These are phyloP conservation scores for Dictyostelium firmibasis DNA, from an alignment of 78 protist genomes.

Conservation along the genomic window DNA sequence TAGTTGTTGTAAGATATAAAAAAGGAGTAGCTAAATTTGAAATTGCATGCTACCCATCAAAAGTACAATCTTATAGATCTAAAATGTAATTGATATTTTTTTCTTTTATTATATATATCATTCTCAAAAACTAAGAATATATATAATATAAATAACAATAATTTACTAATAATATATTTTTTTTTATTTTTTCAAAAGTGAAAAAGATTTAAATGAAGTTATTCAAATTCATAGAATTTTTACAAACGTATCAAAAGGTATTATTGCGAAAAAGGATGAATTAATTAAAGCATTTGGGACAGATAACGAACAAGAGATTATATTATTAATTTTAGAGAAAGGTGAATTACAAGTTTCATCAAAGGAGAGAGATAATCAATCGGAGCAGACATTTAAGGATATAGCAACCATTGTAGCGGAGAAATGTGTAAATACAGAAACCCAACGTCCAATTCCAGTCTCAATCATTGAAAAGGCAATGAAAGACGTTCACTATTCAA, in stretches of 20 bases:
- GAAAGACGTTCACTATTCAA: constrained; percentile 87
- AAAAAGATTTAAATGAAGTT: constrained; percentile 96
- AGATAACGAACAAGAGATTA: constrained; percentile 57
- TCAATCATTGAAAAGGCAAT: constrained; percentile 91
- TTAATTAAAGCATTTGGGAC: constrained; percentile 86
- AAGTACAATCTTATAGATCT: constrained; percentile 89
- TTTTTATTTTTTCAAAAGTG: not conserved
- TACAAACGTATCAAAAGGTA: constrained; percentile 94
- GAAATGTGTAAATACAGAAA: constrained; percentile 88
- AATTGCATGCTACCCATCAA: constrained; percentile 95
- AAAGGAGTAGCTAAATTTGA: constrained; percentile 92
- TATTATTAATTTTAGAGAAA: constrained; percentile 64
- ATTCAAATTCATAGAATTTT: constrained; percentile 92
- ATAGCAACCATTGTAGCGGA: constrained; percentile 90
- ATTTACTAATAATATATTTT: too few species aligned
- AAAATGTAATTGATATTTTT: constrained; percentile 81
- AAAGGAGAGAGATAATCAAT: constrained; percentile 89
- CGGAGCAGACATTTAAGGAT: constrained; percentile 74
- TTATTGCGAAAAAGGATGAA: constrained; percentile 89
- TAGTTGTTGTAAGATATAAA: constrained; percentile 93
- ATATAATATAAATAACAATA: not conserved
- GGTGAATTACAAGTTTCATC: constrained; percentile 96
- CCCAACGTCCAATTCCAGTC: constrained; percentile 88
- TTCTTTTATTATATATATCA: not conserved
- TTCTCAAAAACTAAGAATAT: not conserved